These are phyloP conservation scores for Epichloe sibirici DNA, from an alignment of 2,329 filamentous ascomycete genomes.

Conservation along the genomic window DNA sequence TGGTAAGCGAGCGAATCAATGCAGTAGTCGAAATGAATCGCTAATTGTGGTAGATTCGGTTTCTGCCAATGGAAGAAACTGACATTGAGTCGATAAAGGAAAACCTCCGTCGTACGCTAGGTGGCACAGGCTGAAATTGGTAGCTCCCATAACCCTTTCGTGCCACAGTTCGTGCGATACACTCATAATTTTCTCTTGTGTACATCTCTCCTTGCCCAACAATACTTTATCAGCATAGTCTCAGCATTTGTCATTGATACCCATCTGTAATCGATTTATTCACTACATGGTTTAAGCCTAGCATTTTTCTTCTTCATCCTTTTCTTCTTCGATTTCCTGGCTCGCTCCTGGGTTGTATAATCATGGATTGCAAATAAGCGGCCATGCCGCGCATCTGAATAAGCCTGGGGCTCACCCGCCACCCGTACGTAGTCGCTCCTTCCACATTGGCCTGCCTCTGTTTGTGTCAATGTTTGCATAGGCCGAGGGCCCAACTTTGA, in stretches of 20 bases:
- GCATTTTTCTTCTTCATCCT: background rate
- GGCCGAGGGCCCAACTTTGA: background rate
- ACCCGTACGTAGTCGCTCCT: conserved; percentile 1
- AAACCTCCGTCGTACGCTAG: conserved; percentile 42
- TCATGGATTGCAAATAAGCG: background rate
- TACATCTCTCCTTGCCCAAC: background rate
- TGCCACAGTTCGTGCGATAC: no score
- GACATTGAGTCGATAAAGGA: conserved; percentile 47
- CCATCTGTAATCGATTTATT: background rate
- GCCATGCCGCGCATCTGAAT: background rate
- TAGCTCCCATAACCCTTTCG: background rate
- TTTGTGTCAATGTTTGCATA: background rate
- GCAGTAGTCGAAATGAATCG: background rate
- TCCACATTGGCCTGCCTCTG: background rate
- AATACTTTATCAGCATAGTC: background rate
- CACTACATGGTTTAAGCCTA: background rate
- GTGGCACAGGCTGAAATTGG: conserved; percentile 14
- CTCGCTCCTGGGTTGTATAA: background rate
- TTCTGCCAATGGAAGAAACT: conserved; percentile 48
- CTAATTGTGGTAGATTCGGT: conserved; percentile 43
- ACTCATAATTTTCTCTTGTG: background rate
- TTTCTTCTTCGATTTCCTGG: background rate
- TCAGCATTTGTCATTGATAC: conserved; percentile 4
- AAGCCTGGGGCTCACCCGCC: background rate
- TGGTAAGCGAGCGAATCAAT: conserved; percentile 42